phyloP scores from a whole-genome alignment of 495 filamentous ascomycete genomes.

The Xylaria cubensis region DNA sequence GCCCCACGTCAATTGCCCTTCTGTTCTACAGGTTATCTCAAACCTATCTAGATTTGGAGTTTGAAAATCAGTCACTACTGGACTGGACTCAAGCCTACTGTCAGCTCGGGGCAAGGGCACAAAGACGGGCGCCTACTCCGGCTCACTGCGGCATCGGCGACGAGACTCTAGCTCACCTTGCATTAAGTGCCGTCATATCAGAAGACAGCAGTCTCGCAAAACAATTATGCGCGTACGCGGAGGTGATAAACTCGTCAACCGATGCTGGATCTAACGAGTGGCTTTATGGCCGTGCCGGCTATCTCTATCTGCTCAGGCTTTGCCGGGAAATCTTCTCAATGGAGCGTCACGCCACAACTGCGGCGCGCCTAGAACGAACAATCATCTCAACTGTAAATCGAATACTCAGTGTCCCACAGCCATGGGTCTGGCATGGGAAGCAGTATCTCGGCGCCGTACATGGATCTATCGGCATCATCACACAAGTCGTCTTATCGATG shows the following conservation, averaged over 20 bases:
- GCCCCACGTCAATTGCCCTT: constrained; percentile 65
- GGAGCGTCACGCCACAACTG: constrained; percentile 38
- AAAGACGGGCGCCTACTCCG: constrained; percentile 32
- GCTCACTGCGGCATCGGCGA: constrained; percentile 60
- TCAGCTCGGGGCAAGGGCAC: constrained; percentile 48
- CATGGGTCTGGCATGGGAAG: constrained; percentile 65
- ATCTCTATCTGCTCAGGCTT: constrained; percentile 64
- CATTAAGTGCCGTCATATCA: constrained; percentile 56
- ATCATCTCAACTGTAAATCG: constrained; percentile 46
- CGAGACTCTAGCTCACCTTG: constrained; percentile 60
- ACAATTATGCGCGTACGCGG: constrained; percentile 52
- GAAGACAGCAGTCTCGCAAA: constrained; percentile 50
- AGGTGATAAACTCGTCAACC: constrained; percentile 40
- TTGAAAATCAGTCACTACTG: constrained; percentile 50
- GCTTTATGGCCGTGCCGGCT: constrained; percentile 66
- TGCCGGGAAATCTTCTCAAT: constrained; percentile 33
- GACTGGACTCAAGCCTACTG: constrained; percentile 59
- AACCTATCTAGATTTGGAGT: constrained; percentile 52
- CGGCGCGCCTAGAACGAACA: constrained; percentile 39
- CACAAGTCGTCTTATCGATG: constrained; percentile 63
- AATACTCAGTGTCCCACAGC: constrained; percentile 40
- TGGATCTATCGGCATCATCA: constrained; percentile 67
- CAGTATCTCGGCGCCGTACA: constrained; percentile 67
- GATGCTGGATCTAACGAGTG: constrained; percentile 55
- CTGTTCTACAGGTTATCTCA: constrained; percentile 61